Evolutionary conservation across 2,329 filamentous ascomycete species (phyloP).

Genomic region (Colletotrichum sp.): DNA sequence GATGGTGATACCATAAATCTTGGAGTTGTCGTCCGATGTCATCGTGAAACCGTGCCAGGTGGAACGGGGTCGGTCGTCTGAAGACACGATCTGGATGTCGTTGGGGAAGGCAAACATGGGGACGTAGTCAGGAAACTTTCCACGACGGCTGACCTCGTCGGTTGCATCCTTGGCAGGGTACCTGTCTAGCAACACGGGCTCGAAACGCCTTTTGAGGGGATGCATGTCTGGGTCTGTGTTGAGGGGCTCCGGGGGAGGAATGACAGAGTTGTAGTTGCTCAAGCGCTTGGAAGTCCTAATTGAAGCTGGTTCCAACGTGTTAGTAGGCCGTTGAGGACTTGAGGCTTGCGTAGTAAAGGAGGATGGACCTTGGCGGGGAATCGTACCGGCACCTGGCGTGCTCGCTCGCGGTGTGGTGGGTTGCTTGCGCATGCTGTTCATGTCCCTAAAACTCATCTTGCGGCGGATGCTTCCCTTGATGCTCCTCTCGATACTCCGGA

Average conservation of each 20-base stretch:
- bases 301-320: slow-evolving; percentile 47
- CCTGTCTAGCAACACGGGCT: slow-evolving; percentile 93
- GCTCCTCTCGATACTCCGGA: slow-evolving; percentile 64
- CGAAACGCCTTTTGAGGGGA: slow-evolving; percentile 89
- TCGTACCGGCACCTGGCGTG: slow-evolving; percentile 20
- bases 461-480: slow-evolving; percentile 87
- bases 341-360: slow-evolving; percentile 15
- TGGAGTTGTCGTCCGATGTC: slow-evolving; percentile 91
- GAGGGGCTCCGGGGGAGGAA: slow-evolving; percentile 89
- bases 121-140: slow-evolving; percentile 93
- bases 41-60: slow-evolving; percentile 99
- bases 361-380: slow-evolving; percentile 7
- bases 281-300: slow-evolving; percentile 83
- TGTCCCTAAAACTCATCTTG: slow-evolving; percentile 90
- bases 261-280: slow-evolving; percentile 98
- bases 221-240: slow-evolving; percentile 93
- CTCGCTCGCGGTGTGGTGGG: slow-evolving; percentile 57
- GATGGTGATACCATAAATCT: slow-evolving; percentile 88
- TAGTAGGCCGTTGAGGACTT: slow-evolving; percentile 21
- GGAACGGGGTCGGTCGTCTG: slow-evolving; percentile 90
- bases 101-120: slow-evolving; percentile 99
- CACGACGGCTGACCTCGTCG: slow-evolving; percentile 80
- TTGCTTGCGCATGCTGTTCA: slow-evolving; percentile 93
- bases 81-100: slow-evolving; percentile 95
- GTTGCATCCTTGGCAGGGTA: slow-evolving; percentile 85